Conservation (phyloP, 257 asterid species). For the Solanum medicagineum region DNA sequence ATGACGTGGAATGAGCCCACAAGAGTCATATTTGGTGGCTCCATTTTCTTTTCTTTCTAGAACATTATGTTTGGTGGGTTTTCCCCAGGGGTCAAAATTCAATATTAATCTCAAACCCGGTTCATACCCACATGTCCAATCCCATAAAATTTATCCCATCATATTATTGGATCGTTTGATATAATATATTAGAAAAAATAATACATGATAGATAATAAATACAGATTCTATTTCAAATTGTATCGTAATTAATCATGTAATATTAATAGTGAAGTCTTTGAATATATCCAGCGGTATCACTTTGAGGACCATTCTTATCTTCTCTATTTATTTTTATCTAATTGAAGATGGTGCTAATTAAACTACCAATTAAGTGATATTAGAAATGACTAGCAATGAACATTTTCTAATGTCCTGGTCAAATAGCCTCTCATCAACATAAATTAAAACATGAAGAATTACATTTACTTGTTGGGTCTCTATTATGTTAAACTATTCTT, state of each 20-base stretch:
- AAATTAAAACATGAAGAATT: background rate
- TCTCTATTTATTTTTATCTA: background rate
- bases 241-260: no score
- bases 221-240: no score
- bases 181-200: background rate
- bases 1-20: background rate
- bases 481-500: no score
- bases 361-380: background rate
- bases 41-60: background rate
- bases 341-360: background rate
- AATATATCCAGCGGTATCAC: background rate
- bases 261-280: background rate
- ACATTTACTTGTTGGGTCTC: background rate
- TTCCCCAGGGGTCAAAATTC: background rate
- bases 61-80: background rate
- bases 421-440: background rate
- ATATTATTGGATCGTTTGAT: rapidly evolving
- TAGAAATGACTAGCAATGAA: background rate
- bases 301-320: background rate
- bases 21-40: background rate
- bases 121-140: background rate
- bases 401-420: background rate
- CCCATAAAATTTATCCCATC: background rate
- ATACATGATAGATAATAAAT: no score
- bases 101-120: background rate